Evolutionary conservation across 2,329 filamentous ascomycete species (phyloP).

Genomic region (Chaetoscypha palmicola): DNA sequence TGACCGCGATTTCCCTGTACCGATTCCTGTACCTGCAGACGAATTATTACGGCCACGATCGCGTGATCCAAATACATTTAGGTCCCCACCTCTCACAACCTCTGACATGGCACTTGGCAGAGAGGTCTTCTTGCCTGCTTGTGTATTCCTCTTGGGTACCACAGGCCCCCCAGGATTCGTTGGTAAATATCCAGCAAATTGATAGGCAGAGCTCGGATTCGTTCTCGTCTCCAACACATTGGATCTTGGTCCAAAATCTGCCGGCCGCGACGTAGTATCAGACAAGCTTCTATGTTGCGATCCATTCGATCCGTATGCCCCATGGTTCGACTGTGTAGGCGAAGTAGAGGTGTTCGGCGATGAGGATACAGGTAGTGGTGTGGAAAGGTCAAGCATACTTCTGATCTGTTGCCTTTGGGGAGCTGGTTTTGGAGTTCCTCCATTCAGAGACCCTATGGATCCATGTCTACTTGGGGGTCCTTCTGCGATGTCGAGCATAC

Average conservation of each 20-base stretch:
- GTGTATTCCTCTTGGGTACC: slow-evolving; percentile 46
- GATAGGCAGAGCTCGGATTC: slow-evolving; percentile 49
- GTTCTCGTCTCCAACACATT: slow-evolving; percentile 21
- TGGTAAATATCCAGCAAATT: slow-evolving; percentile 53
- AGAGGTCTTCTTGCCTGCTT: slow-evolving; percentile 36
- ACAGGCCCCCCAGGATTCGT: slow-evolving; percentile 36
- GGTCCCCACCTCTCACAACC: slow-evolving; percentile 45
- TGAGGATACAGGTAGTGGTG: slow-evolving; percentile 27
- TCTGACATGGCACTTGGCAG: slow-evolving; percentile 42
- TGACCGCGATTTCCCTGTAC: slow-evolving; percentile 25
- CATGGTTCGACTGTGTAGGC: slow-evolving; percentile 37
- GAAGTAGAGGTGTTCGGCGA: slow-evolving; percentile 42
- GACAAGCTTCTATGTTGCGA: slow-evolving; percentile 42
- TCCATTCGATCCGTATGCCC: slow-evolving; percentile 27
- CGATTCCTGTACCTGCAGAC: slow-evolving; percentile 17
- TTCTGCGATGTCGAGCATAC: slow-evolving; percentile 39
- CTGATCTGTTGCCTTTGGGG: slow-evolving; percentile 42
- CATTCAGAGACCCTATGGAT: slow-evolving; percentile 26
- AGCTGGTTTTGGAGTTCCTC: slow-evolving; percentile 30
- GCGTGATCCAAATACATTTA: slow-evolving; percentile 35
- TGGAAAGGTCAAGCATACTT: slow-evolving; percentile 56
- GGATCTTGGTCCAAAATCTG: slow-evolving; percentile 39
- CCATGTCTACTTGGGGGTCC: slow-evolving; percentile 21
- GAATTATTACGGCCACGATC: slow-evolving; percentile 26
- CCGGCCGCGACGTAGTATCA: slow-evolving; percentile 43